Evolutionary conservation across 1,284 basidiomycete species (phyloP), one percentile per base, ranked within the genome.

Genomic region (Marasmius fiardii): DNA sequence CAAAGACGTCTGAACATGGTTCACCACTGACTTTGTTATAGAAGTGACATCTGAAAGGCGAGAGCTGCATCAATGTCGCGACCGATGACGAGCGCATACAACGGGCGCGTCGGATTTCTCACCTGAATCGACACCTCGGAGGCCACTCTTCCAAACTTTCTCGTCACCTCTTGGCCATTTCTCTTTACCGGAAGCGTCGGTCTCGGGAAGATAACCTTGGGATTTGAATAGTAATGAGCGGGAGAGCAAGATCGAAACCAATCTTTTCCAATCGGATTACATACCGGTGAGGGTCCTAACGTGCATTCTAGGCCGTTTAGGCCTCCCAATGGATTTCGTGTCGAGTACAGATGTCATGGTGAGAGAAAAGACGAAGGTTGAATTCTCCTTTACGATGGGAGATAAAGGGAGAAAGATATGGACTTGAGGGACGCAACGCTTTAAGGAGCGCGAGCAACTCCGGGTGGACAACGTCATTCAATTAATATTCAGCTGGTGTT

Each of bases 91-190:
- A 53, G 34, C 33, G 41, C 26, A 4, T 31, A 31, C 5, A 10
- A 31, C 28, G 28, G 5, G 28, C 28, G 34, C 51, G 52, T 20
- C 16, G 35, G 57, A 33, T 41, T 23, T 68, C 77, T 61, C 63
- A 86, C 88, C 82, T 34, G 74, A 76, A 62, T 86, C 80, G 37
- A 87, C 71, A 7, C 68, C 72, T 54, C 85, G 77, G 66, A 85
- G 77, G 1, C 83, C 86, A 4, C 73, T 78, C 71, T 88, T 90
- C 92, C 92, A 95, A 0, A 80, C 79, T 57, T 78, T 73, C 68
- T 94, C 90, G 41, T 95, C 90, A 37, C 93, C 93, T 60, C 81
- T 77, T 26, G 92, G 92, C 90, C 92, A 94, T 68, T 87, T 87
- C 66, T 92, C 88, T 64, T 90, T 86, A 37, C 88, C 90, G 43